These are phyloP conservation scores for Eucalyptus globulus DNA, from an alignment of 345 rosid genomes.

Conservation along the genomic window DNA sequence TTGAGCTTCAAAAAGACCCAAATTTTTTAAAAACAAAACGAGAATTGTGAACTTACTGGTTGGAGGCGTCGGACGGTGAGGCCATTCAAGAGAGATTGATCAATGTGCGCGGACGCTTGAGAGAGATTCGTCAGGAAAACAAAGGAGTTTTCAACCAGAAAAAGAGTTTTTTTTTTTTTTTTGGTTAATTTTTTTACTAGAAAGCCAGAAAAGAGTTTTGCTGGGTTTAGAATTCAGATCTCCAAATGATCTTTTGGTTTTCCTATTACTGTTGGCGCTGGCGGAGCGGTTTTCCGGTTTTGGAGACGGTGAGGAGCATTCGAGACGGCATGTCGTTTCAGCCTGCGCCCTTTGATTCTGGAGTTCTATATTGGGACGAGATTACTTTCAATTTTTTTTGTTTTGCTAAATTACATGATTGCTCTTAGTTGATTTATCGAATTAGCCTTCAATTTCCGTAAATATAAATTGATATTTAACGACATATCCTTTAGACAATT, in stretches of 20 bases:
- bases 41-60: not conserved
- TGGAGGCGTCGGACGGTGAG: not conserved
- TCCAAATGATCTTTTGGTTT: not conserved
- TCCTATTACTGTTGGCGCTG: not conserved
- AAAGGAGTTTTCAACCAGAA: not conserved
- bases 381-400: not conserved
- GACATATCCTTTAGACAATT: not conserved
- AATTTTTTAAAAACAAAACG: rapidly evolving
- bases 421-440: not conserved
- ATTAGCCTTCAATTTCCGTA: not conserved
- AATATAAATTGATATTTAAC: not conserved
- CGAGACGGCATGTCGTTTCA: not conserved
- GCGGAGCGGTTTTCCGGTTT: not conserved
- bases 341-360: not conserved
- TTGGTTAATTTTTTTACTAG: too few relatives aligned
- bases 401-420: not conserved
- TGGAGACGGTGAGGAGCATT: not conserved
- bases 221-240: not conserved
- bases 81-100: not conserved
- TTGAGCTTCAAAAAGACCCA: not conserved
- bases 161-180: too few relatives aligned
- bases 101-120: not conserved
- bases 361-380: not conserved
- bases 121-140: not conserved
- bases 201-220: not conserved